phyloP scores from a whole-genome alignment of 83 land plant species.

The Isoetes engelmannii region DNA sequence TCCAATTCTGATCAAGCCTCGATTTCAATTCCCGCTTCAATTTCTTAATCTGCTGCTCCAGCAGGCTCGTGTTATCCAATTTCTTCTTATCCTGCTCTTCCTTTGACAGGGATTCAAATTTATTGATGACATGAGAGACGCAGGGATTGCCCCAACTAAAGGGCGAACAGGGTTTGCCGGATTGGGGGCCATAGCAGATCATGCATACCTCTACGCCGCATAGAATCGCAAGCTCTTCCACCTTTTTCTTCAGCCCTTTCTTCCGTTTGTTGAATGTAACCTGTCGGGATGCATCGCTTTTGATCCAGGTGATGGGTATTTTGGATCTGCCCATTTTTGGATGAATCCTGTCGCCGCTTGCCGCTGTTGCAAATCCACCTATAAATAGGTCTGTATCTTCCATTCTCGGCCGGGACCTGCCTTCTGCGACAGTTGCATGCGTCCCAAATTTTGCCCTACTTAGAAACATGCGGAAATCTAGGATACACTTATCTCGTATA shows the following conservation, averaged over 20 bases:
- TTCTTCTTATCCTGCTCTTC: slow-evolving; percentile 33
- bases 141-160: slow-evolving; percentile 24
- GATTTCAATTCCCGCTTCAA: slow-evolving; percentile 4
- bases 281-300: slow-evolving; percentile 20
- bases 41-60: slow-evolving; percentile 20
- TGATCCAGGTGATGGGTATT: slow-evolving; percentile 32
- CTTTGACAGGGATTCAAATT: slow-evolving; percentile 16
- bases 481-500: too few relatives aligned
- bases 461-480: too few relatives aligned
- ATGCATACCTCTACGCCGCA: slow-evolving; percentile 29
- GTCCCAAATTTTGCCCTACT: too few relatives aligned
- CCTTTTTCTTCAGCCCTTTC: slow-evolving; percentile 32
- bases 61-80: slow-evolving; percentile 18
- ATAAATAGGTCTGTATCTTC: too few relatives aligned
- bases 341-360: too few relatives aligned
- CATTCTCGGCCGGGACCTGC: too few relatives aligned
- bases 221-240: slow-evolving; percentile 26
- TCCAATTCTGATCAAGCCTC: slow-evolving; percentile 12
- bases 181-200: slow-evolving; percentile 26
- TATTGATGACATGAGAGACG: slow-evolving; percentile 17
- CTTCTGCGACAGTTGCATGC: too few relatives aligned
- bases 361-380: too few relatives aligned
- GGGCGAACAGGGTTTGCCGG: slow-evolving; percentile 11
- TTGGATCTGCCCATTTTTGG: slow-evolving; percentile 3
- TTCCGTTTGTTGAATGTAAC: slow-evolving; percentile 27